A percentile compares a stretch with the other conserved stretches of the same genome.
Conservation (phyloP, 106 monocot species). For the Narthecium ossifragum region DNA sequence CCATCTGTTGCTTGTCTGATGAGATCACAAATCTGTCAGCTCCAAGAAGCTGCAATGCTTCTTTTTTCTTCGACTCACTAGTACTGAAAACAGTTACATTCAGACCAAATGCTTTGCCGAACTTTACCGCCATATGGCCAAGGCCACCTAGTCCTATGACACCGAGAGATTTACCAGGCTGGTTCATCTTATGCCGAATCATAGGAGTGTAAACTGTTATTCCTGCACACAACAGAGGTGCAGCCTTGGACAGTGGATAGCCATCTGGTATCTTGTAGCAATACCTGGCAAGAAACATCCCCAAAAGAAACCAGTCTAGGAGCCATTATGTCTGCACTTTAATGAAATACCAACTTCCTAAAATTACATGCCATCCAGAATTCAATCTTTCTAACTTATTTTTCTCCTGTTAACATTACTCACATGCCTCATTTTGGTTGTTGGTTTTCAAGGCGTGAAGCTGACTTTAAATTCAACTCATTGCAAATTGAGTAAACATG, state of each 20-base stretch:
- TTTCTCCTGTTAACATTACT: no score
- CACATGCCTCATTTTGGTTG: no score
- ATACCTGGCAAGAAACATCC: slow-evolving; percentile 42
- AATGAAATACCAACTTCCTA: no score
- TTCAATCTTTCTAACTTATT: no score
- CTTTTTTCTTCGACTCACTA: slow-evolving; percentile 64
- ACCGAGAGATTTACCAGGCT: slow-evolving; percentile 89
- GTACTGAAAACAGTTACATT: slow-evolving; percentile 85
- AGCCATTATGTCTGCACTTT: no score
- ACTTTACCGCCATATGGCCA: slow-evolving; percentile 87
- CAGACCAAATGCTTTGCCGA: slow-evolving; percentile 92
- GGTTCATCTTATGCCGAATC: slow-evolving; percentile 77
- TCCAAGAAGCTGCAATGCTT: slow-evolving; percentile 65
- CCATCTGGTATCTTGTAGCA: slow-evolving; percentile 75
- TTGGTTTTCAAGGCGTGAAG: no score
- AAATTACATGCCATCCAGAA: no score
- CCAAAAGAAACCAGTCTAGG: no score
- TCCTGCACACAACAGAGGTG: slow-evolving; percentile 83
- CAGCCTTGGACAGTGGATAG: slow-evolving; percentile 61
- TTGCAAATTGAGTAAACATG: no score
- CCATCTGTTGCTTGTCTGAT: slow-evolving; percentile 65
- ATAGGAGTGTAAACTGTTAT: slow-evolving; percentile 88
- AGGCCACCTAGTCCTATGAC: slow-evolving; percentile 90
- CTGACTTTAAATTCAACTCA: no score
- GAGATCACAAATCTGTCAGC: slow-evolving; percentile 87